Evolutionary conservation across 805 yeast species (phyloP).

Genomic region (Lipomyces sp.): DNA sequence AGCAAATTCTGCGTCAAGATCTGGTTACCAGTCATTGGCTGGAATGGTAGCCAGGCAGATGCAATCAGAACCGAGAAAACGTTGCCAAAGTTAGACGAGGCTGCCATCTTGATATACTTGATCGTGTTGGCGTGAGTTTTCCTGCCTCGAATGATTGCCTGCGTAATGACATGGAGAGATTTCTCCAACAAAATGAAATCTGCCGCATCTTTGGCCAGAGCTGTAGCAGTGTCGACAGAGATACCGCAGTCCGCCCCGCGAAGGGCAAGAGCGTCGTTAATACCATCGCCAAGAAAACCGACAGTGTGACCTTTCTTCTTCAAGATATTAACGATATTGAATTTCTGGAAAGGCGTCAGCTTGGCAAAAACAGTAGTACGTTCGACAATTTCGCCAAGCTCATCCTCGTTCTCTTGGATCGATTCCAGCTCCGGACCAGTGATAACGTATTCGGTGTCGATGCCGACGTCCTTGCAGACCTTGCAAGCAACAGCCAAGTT

Average conservation of each 20-base stretch:
- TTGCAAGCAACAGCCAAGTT: slow-evolving; percentile 38
- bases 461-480: slow-evolving; percentile 37
- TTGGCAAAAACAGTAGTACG: slow-evolving; percentile 37
- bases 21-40: slow-evolving; percentile 39
- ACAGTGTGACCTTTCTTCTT: slow-evolving; percentile 49
- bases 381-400: slow-evolving; percentile 69
- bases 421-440: slow-evolving; percentile 52
- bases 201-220: slow-evolving; percentile 59
- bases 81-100: slow-evolving; percentile 57
- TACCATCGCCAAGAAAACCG: slow-evolving; percentile 62
- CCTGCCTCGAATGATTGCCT: slow-evolving; percentile 58
- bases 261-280: slow-evolving; percentile 60
- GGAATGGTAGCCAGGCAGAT: slow-evolving; percentile 38
- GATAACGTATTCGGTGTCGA: slow-evolving; percentile 28
- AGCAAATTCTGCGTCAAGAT: slow-evolving; percentile 35
- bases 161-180: slow-evolving; percentile 56
- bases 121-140: slow-evolving; percentile 48
- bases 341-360: slow-evolving; percentile 57
- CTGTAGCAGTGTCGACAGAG: slow-evolving; percentile 61
- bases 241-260: slow-evolving; percentile 60
- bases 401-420: slow-evolving; percentile 69
- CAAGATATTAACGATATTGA: slow-evolving; percentile 54
- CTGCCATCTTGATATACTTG: slow-evolving; percentile 48
- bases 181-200: slow-evolving; percentile 57
- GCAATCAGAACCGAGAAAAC: slow-evolving; percentile 57